Percentiles rank a stretch among this genome's conserved stretches.
Evolutionary conservation across 1,139 yeast species (phyloP).

Genomic region (Hyphopichia buzzinii): DNA sequence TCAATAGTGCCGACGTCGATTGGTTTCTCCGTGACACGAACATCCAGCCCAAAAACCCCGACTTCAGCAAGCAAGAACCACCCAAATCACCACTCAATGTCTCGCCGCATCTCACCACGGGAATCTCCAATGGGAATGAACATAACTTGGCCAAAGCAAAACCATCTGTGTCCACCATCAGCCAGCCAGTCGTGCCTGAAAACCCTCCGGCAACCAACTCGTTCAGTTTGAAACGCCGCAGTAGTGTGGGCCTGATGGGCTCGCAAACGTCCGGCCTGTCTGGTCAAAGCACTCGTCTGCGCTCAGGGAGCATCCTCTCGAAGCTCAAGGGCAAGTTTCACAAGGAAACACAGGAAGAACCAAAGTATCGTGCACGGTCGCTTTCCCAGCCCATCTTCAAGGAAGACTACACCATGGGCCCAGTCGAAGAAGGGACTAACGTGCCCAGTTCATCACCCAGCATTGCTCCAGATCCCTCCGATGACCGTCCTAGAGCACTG

Average conservation of each 20-base stretch:
- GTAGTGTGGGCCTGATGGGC: constrained; percentile 4
- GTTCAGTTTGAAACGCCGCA: constrained; percentile 3
- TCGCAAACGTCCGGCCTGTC: neutral
- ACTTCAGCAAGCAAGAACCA: neutral
- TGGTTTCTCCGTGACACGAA: constrained; percentile 48
- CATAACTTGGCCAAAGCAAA: constrained; percentile 29
- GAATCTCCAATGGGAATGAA: constrained; percentile 36
- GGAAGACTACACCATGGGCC: constrained; percentile 17
- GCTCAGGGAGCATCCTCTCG: constrained; percentile 31
- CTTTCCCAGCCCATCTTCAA: constrained; percentile 55
- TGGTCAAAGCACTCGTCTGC: neutral
- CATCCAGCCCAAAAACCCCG: constrained; percentile 7
- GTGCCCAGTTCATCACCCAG: neutral
- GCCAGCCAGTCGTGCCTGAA: constrained; percentile 22
- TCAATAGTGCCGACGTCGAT: constrained; percentile 38
- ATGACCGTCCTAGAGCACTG: neutral
- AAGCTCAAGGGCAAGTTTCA: constrained; percentile 37
- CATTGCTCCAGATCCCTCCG: neutral
- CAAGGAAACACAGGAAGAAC: constrained; percentile 11
- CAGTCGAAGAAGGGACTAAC: too few relatives aligned
- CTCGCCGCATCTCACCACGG: constrained; percentile 26
- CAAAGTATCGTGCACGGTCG: constrained; percentile 15
- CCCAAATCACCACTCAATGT: constrained; percentile 7
- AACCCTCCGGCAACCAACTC: constrained; percentile 1
- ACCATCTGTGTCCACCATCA: constrained; percentile 35